A percentile compares a stretch with the other conserved stretches of the same genome.
These are phyloP conservation scores for Trichophyton simii DNA, from an alignment of 2,329 filamentous ascomycete species.

Conservation along the genomic window DNA sequence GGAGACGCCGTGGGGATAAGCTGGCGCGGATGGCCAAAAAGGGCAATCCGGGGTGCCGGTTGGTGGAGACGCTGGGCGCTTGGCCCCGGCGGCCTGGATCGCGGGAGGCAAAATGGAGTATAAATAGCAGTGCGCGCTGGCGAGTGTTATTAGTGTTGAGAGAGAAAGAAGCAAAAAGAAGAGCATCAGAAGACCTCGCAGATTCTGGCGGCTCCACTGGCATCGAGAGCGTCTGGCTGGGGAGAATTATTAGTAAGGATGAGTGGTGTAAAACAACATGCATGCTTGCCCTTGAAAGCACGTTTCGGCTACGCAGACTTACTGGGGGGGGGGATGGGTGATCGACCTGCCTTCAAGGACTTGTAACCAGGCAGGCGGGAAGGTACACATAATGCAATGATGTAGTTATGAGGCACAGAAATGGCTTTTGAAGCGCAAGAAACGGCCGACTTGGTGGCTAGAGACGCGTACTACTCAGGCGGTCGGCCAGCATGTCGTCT, in stretches of 20 bases:
- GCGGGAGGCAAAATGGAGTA: neutral
- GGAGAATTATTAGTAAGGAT: neutral
- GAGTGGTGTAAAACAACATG: no score
- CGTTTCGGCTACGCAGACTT: no score
- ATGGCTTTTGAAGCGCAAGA: neutral
- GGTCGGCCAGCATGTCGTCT: neutral
- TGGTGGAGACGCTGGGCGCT: neutral
- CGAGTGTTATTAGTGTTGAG: neutral
- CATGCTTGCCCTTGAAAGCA: no score
- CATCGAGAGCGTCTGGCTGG: neutral
- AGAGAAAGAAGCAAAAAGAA: neutral
- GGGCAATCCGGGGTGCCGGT: conserved; percentile 1
- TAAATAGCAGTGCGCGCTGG: neutral
- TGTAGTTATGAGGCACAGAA: neutral
- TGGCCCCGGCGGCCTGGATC: neutral
- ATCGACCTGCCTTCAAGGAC: no score
- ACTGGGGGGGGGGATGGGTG: no score
- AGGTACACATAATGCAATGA: neutral
- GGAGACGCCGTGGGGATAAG: neutral
- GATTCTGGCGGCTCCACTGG: neutral
- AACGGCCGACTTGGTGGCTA: neutral
- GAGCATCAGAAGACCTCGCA: neutral
- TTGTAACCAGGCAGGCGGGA: no score
- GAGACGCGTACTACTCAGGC: neutral
- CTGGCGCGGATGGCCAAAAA: neutral